These are phyloP conservation scores for Suillus tomentosus DNA, from an alignment of 768 basidiomycete species.

Conservation along the genomic window DNA sequence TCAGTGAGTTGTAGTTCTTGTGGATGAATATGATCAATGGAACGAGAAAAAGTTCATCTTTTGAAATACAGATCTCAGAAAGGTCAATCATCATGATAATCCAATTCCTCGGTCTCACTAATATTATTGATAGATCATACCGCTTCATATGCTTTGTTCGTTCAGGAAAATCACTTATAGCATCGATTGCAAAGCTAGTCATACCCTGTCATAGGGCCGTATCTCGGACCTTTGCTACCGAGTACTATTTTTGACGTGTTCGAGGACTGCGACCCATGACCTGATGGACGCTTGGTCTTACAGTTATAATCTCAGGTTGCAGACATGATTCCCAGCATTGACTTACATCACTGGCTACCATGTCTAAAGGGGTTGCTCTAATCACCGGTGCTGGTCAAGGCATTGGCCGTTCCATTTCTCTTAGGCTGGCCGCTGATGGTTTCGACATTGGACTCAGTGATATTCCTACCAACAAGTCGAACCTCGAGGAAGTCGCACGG, in stretches of 20 bases:
- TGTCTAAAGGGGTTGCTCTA: conserved; percentile 33
- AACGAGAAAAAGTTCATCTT: not conserved
- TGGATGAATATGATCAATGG: not conserved
- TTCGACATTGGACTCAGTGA: conserved; percentile 36
- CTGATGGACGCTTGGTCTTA: not conserved
- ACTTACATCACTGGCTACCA: not conserved
- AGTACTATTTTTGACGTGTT: not conserved
- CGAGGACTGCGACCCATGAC: not conserved
- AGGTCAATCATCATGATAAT: not conserved
- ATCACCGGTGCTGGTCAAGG: conserved; percentile 37
- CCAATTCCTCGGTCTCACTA: not conserved
- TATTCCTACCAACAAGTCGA: conserved; percentile 21
- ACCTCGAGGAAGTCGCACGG: conserved; percentile 25
- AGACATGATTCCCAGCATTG: not conserved
- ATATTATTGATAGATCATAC: not conserved
- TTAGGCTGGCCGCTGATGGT: conserved; percentile 36
- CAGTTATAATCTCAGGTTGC: not conserved
- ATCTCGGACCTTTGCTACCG: not conserved
- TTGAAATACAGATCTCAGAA: not conserved
- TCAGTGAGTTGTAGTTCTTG: not conserved
- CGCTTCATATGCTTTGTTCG: not conserved
- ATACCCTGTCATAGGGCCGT: not conserved
- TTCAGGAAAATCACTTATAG: not conserved
- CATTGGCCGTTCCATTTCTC: conserved; percentile 32
- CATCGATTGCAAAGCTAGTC: not conserved